A percentile compares a stretch with the other conserved stretches of the same genome.
Evolutionary conservation across 2,329 filamentous ascomycete genomes (phyloP).

Genomic region (Ophiostoma ulmi): DNA sequence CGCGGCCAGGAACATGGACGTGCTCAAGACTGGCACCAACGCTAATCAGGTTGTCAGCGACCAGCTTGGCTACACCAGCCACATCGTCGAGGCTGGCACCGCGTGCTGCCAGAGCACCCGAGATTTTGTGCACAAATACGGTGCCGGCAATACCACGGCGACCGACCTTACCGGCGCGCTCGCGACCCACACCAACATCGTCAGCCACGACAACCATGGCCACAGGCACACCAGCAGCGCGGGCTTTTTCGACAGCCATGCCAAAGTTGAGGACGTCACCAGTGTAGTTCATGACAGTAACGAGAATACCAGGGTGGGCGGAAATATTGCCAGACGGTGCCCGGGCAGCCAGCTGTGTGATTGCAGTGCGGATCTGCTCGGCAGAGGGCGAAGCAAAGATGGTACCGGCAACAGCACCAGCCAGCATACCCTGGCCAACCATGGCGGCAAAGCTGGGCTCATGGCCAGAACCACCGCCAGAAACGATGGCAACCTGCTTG

Average conservation of each 20-base stretch:
- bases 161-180: conserved; percentile 83
- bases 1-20: conserved; percentile 86
- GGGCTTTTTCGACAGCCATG: conserved; percentile 87
- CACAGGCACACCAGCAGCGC: conserved; percentile 67
- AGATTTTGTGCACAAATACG: conserved; percentile 85
- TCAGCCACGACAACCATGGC: conserved; percentile 92
- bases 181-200: conserved; percentile 81
- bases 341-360: conserved; percentile 62
- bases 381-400: conserved; percentile 72
- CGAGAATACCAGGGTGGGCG: conserved; percentile 58
- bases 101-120: conserved; percentile 72
- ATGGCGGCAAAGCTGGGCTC: conserved; percentile 84
- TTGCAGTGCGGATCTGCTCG: conserved; percentile 73
- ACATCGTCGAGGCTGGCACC: conserved; percentile 67
- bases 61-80: conserved; percentile 63
- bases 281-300: conserved; percentile 96
- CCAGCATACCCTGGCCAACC: conserved; percentile 75
- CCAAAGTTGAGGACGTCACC: conserved; percentile 89
- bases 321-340: conserved; percentile 45
- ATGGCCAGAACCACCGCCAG: conserved; percentile 84
- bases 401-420: conserved; percentile 77
- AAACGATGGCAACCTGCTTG: conserved; percentile 72
- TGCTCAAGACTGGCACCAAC: conserved; percentile 83
- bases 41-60: conserved; percentile 71
- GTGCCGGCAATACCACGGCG: conserved; percentile 86